Evolutionary conservation across 768 basidiomycete species (phyloP), one percentile per base, ranked within the genome.

Genomic region (Boletus subcaerulescens): DNA sequence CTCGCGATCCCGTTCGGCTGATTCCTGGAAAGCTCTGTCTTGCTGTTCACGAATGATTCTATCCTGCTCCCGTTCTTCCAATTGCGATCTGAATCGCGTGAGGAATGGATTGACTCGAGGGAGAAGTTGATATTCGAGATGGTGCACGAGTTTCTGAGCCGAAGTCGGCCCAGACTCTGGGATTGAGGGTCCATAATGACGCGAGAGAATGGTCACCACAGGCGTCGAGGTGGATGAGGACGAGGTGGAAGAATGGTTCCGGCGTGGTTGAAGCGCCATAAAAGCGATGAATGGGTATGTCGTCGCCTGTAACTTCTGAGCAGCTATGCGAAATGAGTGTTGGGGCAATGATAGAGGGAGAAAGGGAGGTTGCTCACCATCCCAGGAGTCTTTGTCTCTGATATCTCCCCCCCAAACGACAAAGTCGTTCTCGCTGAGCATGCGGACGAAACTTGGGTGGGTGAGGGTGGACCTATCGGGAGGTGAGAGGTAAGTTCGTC

Each of bases 241-340:
- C 22, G 72, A 69, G 18, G 33, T 52, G 5, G 76, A 62, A 5
- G 63, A 60, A 40, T 65, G 68, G 20, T 70, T 76, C 31, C 83
- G 81, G 17, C 81, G 81, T 0, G 91, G 86, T 65, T 98, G 91
- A 45, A 97, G 82, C 1, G 94, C 87, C 45, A 97, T 70, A 70
- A 98, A 99, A 1, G 91, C 91, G 45, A 99, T 78, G 57, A 95
- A 95, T 0, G 96, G 97, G 64, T 89, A 97, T 0, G 94, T 93
- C 2, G 94, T 93, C 3, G 87, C 87, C 65, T 91, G 85, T 1
- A 98, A 75, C 66, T 89, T 91, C 64, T 87, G 82, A 13, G 84
- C 75, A 29, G 74, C 89, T 77, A 58, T 31, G 17, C 17, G 39
- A 41, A 32, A 43, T 48, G 10, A 17, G n/a, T 29, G 41, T 67